These are phyloP conservation scores for Scortechinia acanthostroma DNA, from an alignment of 2,329 filamentous ascomycete species.

Conservation along the genomic window DNA sequence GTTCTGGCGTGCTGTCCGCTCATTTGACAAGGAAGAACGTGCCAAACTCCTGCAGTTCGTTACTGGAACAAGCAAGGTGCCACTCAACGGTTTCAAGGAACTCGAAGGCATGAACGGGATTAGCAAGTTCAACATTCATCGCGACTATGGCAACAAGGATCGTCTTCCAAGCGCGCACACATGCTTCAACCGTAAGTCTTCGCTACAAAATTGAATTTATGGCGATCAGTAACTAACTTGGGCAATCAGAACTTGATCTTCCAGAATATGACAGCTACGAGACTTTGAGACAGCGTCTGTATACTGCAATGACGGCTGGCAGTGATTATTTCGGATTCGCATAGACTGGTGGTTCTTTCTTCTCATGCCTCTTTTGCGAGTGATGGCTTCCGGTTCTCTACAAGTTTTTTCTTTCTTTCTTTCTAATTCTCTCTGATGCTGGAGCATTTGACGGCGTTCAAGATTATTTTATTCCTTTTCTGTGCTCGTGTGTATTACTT, in stretches of 20 bases:
- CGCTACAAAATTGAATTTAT: neutral
- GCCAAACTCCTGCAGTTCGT: slow-evolving; percentile 97
- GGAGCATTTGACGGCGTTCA: neutral
- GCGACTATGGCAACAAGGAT: slow-evolving; percentile 94
- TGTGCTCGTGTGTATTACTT: neutral
- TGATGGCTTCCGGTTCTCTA: neutral
- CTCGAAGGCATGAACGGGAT: slow-evolving; percentile 98
- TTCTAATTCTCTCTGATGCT: neutral
- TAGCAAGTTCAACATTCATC: slow-evolving; percentile 96
- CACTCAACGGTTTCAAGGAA: slow-evolving; percentile 97
- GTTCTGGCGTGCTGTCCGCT: slow-evolving; percentile 97
- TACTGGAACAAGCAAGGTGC: slow-evolving; percentile 95
- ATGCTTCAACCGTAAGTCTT: slow-evolving; percentile 94
- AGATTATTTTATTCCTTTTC: neutral
- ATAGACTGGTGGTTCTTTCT: slow-evolving; percentile 30
- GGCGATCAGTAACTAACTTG: slow-evolving; percentile 20
- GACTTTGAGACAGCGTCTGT: slow-evolving; percentile 74
- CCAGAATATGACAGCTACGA: slow-evolving; percentile 98
- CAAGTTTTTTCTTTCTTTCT: neutral
- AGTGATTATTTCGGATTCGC: slow-evolving; percentile 98
- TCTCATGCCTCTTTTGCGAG: neutral
- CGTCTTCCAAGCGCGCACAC: slow-evolving; percentile 93
- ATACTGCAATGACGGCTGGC: slow-evolving; percentile 95
- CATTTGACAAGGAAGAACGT: slow-evolving; percentile 97
- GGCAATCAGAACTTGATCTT: slow-evolving; percentile 76